Evolutionary conservation across 163 green algal species (phyloP), one percentile per base, ranked within the genome.

Genomic region (Smithsoniella earleae): DNA sequence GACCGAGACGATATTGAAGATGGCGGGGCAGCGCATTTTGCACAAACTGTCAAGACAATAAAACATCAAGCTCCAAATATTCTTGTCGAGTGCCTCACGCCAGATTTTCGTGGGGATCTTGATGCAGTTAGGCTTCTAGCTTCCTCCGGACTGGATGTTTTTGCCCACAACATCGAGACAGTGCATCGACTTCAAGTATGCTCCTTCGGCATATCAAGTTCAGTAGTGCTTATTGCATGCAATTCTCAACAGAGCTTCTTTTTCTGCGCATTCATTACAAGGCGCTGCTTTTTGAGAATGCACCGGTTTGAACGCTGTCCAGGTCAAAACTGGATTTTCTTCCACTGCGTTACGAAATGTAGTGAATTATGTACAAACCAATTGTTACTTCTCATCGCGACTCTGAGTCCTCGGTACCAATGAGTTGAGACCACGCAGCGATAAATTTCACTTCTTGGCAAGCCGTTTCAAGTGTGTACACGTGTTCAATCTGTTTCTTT

Each of bases 161-260:
- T 87, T 82, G 91, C 91, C 2, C 91, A 96, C 85, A 97, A 97
- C 81, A 81, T 96, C 22, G 91, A 96, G 85, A 96, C 90, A 3
- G 91, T 96, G n/a, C 78, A 88, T 30, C 74, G 85, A 40, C 78
- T 92, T 75, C 86, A 92, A 79, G 66, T 77, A 54, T 18, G 43
- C 43, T 54, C 43, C 43, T 54, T 16, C 43, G 18, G 43, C 43
- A 18, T 18, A 16, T 54, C 43, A 54, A 27, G 16, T 54, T 18
- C 43, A 16, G 43, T 54, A 27, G 43, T 27, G 16, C 16, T 54
- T 18, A 54, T 54, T 27, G 16, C 16, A 18, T 54, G 18, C 43
- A 54, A 54, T 54, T 54, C 18, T 27, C 43, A 27, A 54, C 43
- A 54, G 43, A 18, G 16, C 16, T 27, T 18, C 18, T 18, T 54